Conservation (phyloP, 169 alveolate species). For the Plasmodium malariae region DNA sequence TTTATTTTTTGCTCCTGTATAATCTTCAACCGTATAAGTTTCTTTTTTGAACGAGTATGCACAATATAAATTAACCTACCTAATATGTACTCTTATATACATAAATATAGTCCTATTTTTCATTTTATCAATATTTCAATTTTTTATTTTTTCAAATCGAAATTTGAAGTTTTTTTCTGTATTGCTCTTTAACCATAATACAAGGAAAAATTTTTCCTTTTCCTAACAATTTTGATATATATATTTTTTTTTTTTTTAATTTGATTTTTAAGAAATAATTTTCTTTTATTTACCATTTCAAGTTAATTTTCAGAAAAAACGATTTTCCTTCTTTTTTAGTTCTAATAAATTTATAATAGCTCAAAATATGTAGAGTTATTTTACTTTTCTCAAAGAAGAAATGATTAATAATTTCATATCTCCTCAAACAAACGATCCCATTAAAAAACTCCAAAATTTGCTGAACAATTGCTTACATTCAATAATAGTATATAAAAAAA, state of each 20-base stretch:
- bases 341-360: neutral
- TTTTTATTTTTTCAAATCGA: no score
- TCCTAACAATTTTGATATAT: neutral
- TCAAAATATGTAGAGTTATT: neutral
- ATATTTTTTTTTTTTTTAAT: neutral
- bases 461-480: constrained; percentile 57
- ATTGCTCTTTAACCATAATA: no score
- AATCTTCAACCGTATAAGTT: no score
- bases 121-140: no score
- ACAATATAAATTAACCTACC: no score
- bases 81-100: no score
- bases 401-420: constrained; percentile 65
- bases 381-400: constrained; percentile 7
- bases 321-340: neutral
- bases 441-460: constrained; percentile 61
- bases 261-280: neutral
- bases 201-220: no score
- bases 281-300: neutral
- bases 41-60: no score
- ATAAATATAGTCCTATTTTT: no score
- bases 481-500: constrained; percentile 14
- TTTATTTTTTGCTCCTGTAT: no score
- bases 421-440: constrained; percentile 59
- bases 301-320: neutral
- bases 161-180: no score